These are phyloP conservation scores for Tricholoma saponaceum DNA, from an alignment of 768 basidiomycete genomes.

Conservation along the genomic window DNA sequence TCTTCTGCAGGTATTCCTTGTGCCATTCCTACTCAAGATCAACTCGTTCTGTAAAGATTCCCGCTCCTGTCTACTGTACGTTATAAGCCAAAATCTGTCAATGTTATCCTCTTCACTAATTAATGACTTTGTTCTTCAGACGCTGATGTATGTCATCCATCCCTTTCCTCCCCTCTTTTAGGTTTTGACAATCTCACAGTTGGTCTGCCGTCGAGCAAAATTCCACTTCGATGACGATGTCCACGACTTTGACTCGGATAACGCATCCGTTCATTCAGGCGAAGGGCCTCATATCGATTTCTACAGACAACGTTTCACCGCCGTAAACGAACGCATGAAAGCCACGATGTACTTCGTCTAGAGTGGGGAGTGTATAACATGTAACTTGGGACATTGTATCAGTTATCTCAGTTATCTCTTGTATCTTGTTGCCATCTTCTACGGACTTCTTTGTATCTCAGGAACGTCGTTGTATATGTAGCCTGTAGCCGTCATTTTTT, in stretches of 20 bases:
- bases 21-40: slow-evolving; percentile 70
- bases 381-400: background rate
- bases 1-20: slow-evolving; percentile 31
- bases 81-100: background rate
- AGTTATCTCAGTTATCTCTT: background rate
- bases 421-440: too few relatives aligned
- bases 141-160: slow-evolving; percentile 43
- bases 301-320: slow-evolving; percentile 30
- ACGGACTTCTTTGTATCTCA: too few relatives aligned
- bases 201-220: slow-evolving; percentile 50
- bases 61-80: slow-evolving; percentile 70
- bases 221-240: slow-evolving; percentile 44
- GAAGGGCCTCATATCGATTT: slow-evolving; percentile 18
- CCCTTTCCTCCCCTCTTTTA: background rate
- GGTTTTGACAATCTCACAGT: slow-evolving; percentile 23
- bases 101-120: background rate
- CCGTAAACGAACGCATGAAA: slow-evolving; percentile 24
- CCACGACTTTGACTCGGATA: slow-evolving; percentile 22
- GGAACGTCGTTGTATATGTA: too few relatives aligned
- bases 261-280: slow-evolving; percentile 32
- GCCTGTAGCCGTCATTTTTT: too few relatives aligned
- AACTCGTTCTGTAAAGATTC: slow-evolving; percentile 70
- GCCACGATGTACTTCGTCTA: slow-evolving; percentile 29
- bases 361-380: background rate
- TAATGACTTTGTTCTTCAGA: slow-evolving; percentile 26